Base-by-base conservation (phyloP, 345 rosid species). In the Gossypium turneri region DNA sequence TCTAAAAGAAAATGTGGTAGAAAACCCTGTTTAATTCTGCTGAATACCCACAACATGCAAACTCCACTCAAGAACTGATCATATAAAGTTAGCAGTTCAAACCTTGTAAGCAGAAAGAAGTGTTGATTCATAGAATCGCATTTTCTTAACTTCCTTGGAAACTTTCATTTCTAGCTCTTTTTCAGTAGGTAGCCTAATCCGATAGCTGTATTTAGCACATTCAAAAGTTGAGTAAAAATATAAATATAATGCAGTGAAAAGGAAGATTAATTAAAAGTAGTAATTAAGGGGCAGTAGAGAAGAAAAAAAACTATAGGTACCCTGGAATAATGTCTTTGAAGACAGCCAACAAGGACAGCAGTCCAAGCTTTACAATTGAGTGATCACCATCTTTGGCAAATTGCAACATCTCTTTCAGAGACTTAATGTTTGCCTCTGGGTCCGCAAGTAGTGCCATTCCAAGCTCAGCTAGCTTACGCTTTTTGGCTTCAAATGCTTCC, bases 141-240 rank as follows among this genome's bases (percentile, higher is more conserved):
- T 90, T 88, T 91, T 95, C 82, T 91, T 91, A 72, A 93, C 93
- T 66, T 90, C 99, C 86, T 91, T 91, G 73, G 99, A 95, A 78
- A 95, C 87, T 82, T 93, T 95, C 98, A 93, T 93, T 88, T 95
- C 97, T 15, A 89, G 86, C 90, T 93, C 97, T 84, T 91, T 95
- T 43, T 93, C 99, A 73, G 97, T 93, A 50, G 99, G 97, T 87
- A 91, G 98, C 81, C 99, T 89, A 75, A 95, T 93, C 66, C 98
- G 92, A 73, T 95, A 95, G 65, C 99, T 95, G 90, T 67, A 56
- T 9, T 57, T 63, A 10, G 63, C 69, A 45, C 34, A 75, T 56
- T 24, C 22, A 56, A 76, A 70, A 25, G 0, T 79, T 13, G 16
- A 19, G 20, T 58, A 45, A 58, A 73, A 65, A 47, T 10, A 45